A percentile compares a stretch with the other conserved stretches of the same genome.
Evolutionary conservation across 75 land plant species (phyloP).

Genomic region (Chamaecyparis obtusa): DNA sequence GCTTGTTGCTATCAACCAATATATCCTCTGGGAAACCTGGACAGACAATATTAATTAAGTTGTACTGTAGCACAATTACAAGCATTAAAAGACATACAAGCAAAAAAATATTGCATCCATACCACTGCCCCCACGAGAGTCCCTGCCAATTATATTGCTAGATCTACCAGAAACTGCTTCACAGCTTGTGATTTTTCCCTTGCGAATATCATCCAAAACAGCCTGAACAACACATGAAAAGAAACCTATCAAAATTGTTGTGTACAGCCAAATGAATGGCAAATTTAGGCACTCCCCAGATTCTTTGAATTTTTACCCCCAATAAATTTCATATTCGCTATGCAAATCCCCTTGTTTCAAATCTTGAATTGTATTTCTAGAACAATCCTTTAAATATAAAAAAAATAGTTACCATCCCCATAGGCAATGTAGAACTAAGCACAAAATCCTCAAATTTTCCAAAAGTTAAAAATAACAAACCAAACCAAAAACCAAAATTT

Average conservation of each 20-base stretch:
- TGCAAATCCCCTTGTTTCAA: neutral
- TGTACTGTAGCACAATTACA: neutral
- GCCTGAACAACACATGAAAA: conserved; percentile 30
- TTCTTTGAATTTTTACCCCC: neutral
- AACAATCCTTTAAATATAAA: neutral
- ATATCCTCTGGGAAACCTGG: neutral
- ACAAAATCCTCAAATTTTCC: neutral
- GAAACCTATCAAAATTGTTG: conserved; percentile 5
- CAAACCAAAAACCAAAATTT: neutral
- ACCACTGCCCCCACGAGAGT: conserved; percentile 21
- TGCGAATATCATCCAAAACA: conserved; percentile 59
- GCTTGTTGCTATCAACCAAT: neutral
- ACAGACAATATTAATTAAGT: neutral
- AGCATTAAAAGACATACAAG: neutral
- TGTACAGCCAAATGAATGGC: neutral
- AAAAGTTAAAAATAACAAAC: neutral
- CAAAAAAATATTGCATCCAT: neutral
- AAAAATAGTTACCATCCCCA: neutral
- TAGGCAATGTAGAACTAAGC: neutral
- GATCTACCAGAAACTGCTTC: conserved; percentile 46
- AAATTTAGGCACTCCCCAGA: neutral
- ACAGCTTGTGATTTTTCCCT: conserved; percentile 72
- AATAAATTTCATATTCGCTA: neutral
- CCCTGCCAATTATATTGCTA: conserved; percentile 24
- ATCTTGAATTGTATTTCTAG: neutral